Conservation (phyloP, 257 asterid genomes). For the Thymus quinquecostatus region DNA sequence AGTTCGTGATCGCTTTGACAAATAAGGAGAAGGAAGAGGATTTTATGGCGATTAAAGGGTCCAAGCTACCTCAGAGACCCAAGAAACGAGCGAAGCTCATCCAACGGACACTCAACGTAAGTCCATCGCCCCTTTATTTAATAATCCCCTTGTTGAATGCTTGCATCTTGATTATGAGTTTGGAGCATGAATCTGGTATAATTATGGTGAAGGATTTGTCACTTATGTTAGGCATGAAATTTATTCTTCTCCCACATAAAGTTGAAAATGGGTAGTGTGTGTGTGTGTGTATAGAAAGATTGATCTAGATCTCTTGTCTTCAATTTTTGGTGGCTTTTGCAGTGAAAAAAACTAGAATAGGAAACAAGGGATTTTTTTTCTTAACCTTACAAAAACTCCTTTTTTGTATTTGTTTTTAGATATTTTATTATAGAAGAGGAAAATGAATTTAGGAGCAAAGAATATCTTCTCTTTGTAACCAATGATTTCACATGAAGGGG, state of each 20-base stretch:
- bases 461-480: conserved; percentile 22
- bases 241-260: background rate
- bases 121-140: conserved; percentile 29
- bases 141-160: background rate
- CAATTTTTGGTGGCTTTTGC: conserved; percentile 10
- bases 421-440: too few relatives aligned
- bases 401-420: background rate
- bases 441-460: conserved; percentile 18
- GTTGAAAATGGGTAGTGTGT: background rate
- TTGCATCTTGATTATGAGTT: conserved; percentile 20
- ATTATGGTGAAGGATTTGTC: conserved; percentile 4
- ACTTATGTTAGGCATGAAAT: conserved; percentile 12
- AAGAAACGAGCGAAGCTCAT: conserved; percentile 84
- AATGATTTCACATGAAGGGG: conserved; percentile 17
- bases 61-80: conserved; percentile 95
- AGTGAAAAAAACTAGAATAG: background rate
- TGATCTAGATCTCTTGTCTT: conserved; percentile 2
- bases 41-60: conserved; percentile 85
- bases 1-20: conserved; percentile 79
- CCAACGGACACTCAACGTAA: conserved; percentile 90
- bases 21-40: conserved; percentile 97
- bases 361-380: background rate
- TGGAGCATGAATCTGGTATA: conserved; percentile 17
- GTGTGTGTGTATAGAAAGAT: background rate
- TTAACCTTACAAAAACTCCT: background rate